Percentiles rank a stretch among this genome's conserved stretches.
Conservation (phyloP, 106 monocot genomes). For the Platanthera guangdongensis region DNA sequence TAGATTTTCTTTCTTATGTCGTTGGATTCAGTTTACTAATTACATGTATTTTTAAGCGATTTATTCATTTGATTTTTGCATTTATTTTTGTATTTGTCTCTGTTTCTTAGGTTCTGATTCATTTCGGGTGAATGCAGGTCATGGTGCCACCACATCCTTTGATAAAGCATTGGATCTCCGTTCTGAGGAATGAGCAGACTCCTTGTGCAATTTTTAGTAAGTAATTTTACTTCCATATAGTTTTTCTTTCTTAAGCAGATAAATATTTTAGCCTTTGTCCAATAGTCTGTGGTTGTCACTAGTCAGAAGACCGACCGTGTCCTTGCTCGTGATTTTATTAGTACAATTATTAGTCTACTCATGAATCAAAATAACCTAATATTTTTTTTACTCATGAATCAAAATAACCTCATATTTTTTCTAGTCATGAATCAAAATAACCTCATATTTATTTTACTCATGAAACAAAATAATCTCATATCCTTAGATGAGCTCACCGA, state of each 20-base stretch:
- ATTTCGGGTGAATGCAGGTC: constrained; percentile 36
- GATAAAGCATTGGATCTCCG: constrained; percentile 96
- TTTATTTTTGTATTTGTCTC: neutral
- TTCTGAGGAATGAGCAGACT: constrained; percentile 81
- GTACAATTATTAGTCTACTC: neutral
- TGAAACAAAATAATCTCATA: too few relatives aligned
- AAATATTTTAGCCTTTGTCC: neutral
- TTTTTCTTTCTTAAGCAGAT: neutral
- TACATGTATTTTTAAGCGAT: neutral
- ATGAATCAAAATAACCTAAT: neutral
- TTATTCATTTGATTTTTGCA: neutral
- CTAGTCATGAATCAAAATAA: too few relatives aligned
- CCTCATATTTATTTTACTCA: too few relatives aligned
- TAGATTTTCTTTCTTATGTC: neutral
- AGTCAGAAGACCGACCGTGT: neutral
- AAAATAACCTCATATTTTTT: too few relatives aligned
- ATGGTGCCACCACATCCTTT: constrained; percentile 88
- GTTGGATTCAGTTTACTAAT: neutral
- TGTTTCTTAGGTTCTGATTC: neutral
- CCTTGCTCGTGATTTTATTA: neutral
- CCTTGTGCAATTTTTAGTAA: constrained; percentile 85
- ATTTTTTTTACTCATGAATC: neutral
- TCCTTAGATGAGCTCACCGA: too few relatives aligned
- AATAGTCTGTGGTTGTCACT: neutral
- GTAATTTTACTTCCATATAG: constrained; percentile 4